A percentile compares a stretch with the other conserved stretches of the same genome.
phyloP scores from a whole-genome alignment of 352 stramenopile genomes.

The Aphanomyces stellatus region DNA sequence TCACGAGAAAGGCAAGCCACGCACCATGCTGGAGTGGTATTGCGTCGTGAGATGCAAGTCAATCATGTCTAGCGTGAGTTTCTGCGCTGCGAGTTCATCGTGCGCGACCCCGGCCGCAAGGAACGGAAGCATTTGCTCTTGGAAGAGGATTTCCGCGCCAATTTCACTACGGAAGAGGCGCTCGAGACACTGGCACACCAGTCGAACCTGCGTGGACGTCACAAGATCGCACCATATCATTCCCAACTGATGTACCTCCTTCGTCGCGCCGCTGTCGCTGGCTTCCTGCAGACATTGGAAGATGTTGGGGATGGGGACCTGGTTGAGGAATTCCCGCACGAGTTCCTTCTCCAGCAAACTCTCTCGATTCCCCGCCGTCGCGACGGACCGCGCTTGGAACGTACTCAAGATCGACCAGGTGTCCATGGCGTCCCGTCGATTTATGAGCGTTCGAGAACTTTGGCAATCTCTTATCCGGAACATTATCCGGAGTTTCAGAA shows the following conservation, averaged over 20 bases:
- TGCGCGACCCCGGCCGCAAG: conserved; percentile 59
- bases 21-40: conserved; percentile 25
- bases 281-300: conserved; percentile 73
- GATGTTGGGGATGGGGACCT: conserved; percentile 52
- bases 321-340: conserved; percentile 51
- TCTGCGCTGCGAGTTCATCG: conserved; percentile 42
- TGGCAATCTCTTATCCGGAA: neutral
- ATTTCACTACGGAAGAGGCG: conserved; percentile 36
- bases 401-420: conserved; percentile 10
- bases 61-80: conserved; percentile 65
- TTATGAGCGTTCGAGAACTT: neutral
- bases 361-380: conserved; percentile 7
- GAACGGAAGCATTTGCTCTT: conserved; percentile 75
- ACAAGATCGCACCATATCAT: neutral
- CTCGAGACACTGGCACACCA: conserved; percentile 66
- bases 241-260: conserved; percentile 34
- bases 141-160: conserved; percentile 54
- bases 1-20: conserved; percentile 1
- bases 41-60: conserved; percentile 49
- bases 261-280: conserved; percentile 45
- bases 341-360: conserved; percentile 22
- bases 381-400: conserved; percentile 18
- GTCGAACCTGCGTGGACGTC: conserved; percentile 40
- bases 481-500: neutral
- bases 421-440: neutral